phyloP scores from a whole-genome alignment of 129 eudicot genomes.

The Deinandra increscens region DNA sequence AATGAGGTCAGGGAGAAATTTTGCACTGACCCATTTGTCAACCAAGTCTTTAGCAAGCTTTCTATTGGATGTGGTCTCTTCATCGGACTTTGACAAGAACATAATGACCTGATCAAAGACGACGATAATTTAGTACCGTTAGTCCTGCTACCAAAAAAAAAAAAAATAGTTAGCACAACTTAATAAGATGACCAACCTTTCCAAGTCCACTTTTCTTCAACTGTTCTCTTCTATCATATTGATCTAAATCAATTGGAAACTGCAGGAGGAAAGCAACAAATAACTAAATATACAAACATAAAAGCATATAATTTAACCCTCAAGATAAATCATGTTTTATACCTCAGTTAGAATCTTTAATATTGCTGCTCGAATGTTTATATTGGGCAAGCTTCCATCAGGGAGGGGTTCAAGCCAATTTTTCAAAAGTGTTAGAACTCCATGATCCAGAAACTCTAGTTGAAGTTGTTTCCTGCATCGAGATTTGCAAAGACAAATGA shows the following conservation, averaged over 20 bases:
- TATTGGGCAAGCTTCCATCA: constrained; percentile 98
- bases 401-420: constrained; percentile 99
- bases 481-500: constrained; percentile 5
- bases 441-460: constrained; percentile 90
- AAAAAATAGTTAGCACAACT: not conserved
- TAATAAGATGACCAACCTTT: constrained; percentile 45
- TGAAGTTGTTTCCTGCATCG: constrained; percentile 85
- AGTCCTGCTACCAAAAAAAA: constrained; percentile 5
- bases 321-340: constrained; percentile 14
- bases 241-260: constrained; percentile 86
- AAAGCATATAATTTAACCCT: not conserved
- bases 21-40: constrained; percentile 85
- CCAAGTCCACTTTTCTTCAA: constrained; percentile 90
- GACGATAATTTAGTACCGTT: not conserved
- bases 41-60: constrained; percentile 96
- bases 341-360: constrained; percentile 85
- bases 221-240: constrained; percentile 80
- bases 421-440: constrained; percentile 74
- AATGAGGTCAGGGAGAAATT: not conserved
- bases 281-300: constrained; percentile 10
- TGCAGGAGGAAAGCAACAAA: constrained; percentile 35
- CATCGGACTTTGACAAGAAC: constrained; percentile 95
- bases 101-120: constrained; percentile 68
- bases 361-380: constrained; percentile 87
- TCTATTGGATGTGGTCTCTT: constrained; percentile 86